Evolutionary conservation across 2,329 filamentous ascomycete genomes (phyloP), one percentile per base, ranked within the genome.

Genomic region (Ophiostoma sp.): DNA sequence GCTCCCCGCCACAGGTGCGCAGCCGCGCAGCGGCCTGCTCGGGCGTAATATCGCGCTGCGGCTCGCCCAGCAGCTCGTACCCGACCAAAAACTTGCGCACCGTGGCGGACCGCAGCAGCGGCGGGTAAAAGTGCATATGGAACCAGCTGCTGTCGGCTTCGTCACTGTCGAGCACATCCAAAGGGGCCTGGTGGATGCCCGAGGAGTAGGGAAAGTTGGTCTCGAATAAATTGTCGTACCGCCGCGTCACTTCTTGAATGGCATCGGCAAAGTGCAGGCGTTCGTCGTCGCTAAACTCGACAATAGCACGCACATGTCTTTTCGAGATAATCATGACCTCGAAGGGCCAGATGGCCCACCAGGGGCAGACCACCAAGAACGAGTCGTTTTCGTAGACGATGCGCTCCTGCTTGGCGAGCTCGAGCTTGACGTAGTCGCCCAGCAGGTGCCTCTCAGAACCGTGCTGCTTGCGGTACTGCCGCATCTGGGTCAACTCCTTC

Each of bases 271-370:
- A 89, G 69, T 91, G 86, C 28, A 87, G 80, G 76, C 91, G 90
- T 82, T 98, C 95, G 33, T 87, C 83, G 11, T 87, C 86, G 69
- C 87, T 88, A 50, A 99, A 86, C 80, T 99, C 95, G 19, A 97
- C 90, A 63, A 99, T 86, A 0, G 92, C 92, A 57, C 94, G 90
- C 77, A 95, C 92, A 81, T 98, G 95, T 75, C 90, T 86, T 84
- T 94, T 97, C 75, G 93, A 90, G 39, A 98, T 86, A 74, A 99
- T 88, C 85, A 99, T 92, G 64, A 95, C 92, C 85, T 99, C 96
- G 75, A 98, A 99, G 0, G 96, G 96, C 96, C 96, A 99, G 22
- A 94, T 88, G 0, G 94, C 96, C 96, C 96, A 99, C 94, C 96
- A 99, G 0, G 96, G 96, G 79, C 95, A 97, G 19, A 98, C 89